Evolutionary conservation across 257 asterid species (phyloP), one percentile per base, ranked within the genome.

Genomic region (Leonotis leonurus): DNA sequence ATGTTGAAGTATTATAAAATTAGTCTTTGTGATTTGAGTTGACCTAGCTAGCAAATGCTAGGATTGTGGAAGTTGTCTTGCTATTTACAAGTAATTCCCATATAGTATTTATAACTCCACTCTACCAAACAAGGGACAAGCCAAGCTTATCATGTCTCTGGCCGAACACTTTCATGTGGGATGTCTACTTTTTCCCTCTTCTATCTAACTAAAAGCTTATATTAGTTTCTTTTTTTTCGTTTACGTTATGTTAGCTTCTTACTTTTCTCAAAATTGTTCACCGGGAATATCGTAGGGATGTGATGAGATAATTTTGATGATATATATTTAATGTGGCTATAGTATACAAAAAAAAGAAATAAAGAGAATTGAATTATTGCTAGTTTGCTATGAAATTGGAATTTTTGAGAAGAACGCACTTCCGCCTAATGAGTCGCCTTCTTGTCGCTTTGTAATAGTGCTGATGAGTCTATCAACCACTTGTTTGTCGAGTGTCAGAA

Each of bases 121-220:
- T 63, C 8, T 63, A 68, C 71, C 75, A 48, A 73, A 68, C 75
- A 64, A 56, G 70, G 72, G 32, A 52, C 59, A 56, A 56, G n/a
- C n/a, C n/a, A n/a, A n/a, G 6, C 62, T 62, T 67, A 56, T 58
- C 68, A 62, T 68, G 68, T 8, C 74, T 50, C 30, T 56, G 30
- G 29, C 58, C 71, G 33, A 66, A 57, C 65, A 66, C n/a, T 32
- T 70, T 64, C 75, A 64, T 71, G 71, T 71, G 75, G 62, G 56
- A 3, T 71, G 62, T 71, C 70, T 43, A 45, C 66, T 62, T 54
- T 64, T 63, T 18, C 44, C 64, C 36, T 40, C 27, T 26, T 3
- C 20, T 33, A 21, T 37, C 43, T 25, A 30, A 5, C 21, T 14
- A 45, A 67, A 2, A 10, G 1, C 3, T 20, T 11, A 13, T 25